These are phyloP conservation scores for Pelagomonas calceolata DNA, from an alignment of 108 stramenopile genomes.

Conservation along the genomic window DNA sequence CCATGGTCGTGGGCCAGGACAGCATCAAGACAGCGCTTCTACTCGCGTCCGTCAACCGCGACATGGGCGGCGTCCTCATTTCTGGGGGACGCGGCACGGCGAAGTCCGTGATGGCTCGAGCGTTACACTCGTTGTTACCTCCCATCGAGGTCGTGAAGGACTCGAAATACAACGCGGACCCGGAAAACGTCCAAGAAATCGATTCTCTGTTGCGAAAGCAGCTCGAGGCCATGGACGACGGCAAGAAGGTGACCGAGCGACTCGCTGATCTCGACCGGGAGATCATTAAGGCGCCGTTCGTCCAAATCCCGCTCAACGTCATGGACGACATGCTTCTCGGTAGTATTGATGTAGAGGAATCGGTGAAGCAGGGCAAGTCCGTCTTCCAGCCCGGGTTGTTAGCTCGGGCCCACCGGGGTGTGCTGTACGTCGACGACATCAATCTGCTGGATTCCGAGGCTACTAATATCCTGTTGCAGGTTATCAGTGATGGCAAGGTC, in stretches of 20 bases:
- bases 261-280: constrained; percentile 59
- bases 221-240: background rate
- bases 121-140: constrained; percentile 83
- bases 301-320: constrained; percentile 87
- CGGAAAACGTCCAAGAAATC: constrained; percentile 32
- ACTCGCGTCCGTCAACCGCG: constrained; percentile 69
- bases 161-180: constrained; percentile 82
- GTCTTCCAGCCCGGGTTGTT: constrained; percentile 85
- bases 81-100: constrained; percentile 87
- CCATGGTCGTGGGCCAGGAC: constrained; percentile 88
- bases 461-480: constrained; percentile 75
- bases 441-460: constrained; percentile 86
- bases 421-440: constrained; percentile 89
- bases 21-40: constrained; percentile 76
- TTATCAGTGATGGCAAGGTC: constrained; percentile 77
- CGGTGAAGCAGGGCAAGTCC: constrained; percentile 73
- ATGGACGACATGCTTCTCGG: constrained; percentile 94
- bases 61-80: constrained; percentile 90
- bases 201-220: background rate
- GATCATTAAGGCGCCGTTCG: constrained; percentile 74
- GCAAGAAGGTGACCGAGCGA: background rate
- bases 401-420: constrained; percentile 85
- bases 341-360: constrained; percentile 81
- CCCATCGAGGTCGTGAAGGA: constrained; percentile 80
- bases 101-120: constrained; percentile 88